These are phyloP conservation scores for Aspergillus indologenus DNA, from an alignment of 495 filamentous ascomycete species.

Conservation along the genomic window DNA sequence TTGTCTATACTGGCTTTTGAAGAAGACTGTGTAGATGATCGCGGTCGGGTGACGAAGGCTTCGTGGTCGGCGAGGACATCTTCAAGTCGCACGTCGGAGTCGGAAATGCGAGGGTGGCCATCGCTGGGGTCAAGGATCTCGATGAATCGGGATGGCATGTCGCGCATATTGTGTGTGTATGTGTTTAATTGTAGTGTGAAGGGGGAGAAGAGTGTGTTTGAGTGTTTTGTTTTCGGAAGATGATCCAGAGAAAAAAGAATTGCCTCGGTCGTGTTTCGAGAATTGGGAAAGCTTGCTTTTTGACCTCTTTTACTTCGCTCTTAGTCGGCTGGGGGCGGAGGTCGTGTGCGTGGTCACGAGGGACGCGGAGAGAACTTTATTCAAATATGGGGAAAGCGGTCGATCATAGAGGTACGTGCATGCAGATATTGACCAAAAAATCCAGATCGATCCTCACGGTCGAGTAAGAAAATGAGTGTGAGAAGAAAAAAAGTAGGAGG, in stretches of 20 bases:
- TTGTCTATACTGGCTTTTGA: slow-evolving; percentile 31
- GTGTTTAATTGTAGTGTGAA: background rate
- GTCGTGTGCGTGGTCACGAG: background rate
- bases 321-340: background rate
- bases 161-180: slow-evolving; percentile 32
- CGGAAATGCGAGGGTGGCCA: slow-evolving; percentile 32
- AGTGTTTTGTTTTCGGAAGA: background rate
- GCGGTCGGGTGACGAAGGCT: slow-evolving; percentile 38
- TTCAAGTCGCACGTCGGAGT: slow-evolving; percentile 47
- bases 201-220: background rate
- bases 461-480: too few relatives aligned
- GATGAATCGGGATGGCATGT: slow-evolving; percentile 46
- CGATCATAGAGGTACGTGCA: background rate
- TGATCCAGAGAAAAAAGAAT: background rate
- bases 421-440: background rate
- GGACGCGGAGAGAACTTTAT: background rate
- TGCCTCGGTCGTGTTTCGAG: background rate
- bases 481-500: background rate
- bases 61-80: slow-evolving; percentile 49
- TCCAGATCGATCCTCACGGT: too few relatives aligned
- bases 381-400: background rate
- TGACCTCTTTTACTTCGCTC: background rate
- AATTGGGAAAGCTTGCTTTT: background rate
- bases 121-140: slow-evolving; percentile 46
- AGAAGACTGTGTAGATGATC: slow-evolving; percentile 42